Percentiles rank a stretch among this genome's conserved stretches.
Conservation (phyloP, 2,329 filamentous ascomycete species). For the Diaporthe vaccinii region DNA sequence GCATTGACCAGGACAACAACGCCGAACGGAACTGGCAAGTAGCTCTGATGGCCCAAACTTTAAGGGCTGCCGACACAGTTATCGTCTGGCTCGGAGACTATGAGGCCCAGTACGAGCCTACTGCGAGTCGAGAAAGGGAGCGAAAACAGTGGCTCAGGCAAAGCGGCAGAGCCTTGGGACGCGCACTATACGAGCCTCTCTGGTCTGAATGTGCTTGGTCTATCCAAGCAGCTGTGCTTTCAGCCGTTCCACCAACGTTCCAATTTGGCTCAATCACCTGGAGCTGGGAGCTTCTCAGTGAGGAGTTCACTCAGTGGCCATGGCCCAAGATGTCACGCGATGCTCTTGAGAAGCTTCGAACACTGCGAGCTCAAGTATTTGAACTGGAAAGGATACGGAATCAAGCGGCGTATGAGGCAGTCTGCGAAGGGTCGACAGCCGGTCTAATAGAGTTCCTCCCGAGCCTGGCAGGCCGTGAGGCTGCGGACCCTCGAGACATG, state of each 20-base stretch:
- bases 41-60: background rate
- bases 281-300: constrained; percentile 11
- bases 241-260: background rate
- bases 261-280: constrained; percentile 1
- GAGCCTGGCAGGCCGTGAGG: constrained; percentile 11
- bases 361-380: background rate
- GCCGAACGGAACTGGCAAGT: constrained; percentile 24
- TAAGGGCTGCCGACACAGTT: constrained; percentile 17
- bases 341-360: background rate
- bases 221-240: constrained; percentile 7
- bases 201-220: constrained; percentile 23
- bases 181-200: constrained; percentile 5
- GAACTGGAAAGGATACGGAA: background rate
- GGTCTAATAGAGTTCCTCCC: constrained; percentile 9
- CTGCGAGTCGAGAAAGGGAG: background rate
- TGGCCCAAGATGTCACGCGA: background rate
- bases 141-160: background rate
- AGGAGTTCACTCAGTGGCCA: background rate
- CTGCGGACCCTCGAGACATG: constrained; percentile 8
- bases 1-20: constrained; percentile 20
- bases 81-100: constrained; percentile 19
- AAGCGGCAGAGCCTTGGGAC: constrained; percentile 5
- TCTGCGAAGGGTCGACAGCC: too few relatives aligned
- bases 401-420: background rate
- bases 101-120: constrained; percentile 1